Conservation (phyloP, 2,329 filamentous ascomycete species). For the Cladosporium phlei region DNA sequence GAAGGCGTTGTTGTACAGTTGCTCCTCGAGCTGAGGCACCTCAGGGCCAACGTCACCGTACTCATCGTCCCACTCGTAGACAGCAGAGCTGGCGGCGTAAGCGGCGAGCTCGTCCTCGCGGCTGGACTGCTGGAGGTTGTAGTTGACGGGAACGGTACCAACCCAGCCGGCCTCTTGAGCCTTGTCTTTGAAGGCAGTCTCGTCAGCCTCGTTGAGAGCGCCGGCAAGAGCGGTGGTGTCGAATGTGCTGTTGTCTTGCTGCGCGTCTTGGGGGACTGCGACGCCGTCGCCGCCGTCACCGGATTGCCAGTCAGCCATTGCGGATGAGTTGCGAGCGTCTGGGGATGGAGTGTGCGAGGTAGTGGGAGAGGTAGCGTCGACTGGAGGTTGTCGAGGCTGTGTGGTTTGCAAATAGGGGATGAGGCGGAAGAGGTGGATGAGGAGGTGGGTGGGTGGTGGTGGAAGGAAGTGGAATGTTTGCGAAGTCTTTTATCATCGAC, state of each 20-base stretch:
- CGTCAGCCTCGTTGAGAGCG: constrained; percentile 12
- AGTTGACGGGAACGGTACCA: constrained; percentile 25
- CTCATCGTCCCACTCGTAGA: constrained; percentile 83
- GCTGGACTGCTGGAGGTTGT: constrained; percentile 20
- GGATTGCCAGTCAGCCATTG: constrained; percentile 2
- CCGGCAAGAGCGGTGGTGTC: background rate
- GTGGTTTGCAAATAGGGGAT: too few species aligned
- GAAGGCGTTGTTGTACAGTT: constrained; percentile 63
- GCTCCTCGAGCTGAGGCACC: constrained; percentile 63
- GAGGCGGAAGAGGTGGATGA: too few species aligned
- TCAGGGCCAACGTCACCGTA: constrained; percentile 78
- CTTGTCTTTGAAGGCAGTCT: constrained; percentile 1
- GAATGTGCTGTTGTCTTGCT: background rate
- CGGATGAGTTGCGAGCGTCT: too few species aligned
- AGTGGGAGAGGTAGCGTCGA: too few species aligned
- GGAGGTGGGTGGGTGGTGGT: too few species aligned
- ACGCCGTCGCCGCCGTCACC: too few species aligned
- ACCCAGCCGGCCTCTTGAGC: constrained; percentile 27
- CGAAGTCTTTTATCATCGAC: too few species aligned
- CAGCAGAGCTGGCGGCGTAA: constrained; percentile 52
- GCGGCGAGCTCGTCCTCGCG: constrained; percentile 26
- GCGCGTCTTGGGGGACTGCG: too few species aligned
- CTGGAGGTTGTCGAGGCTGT: too few species aligned
- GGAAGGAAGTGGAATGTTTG: too few species aligned
- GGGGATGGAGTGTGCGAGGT: too few species aligned